Base-by-base conservation (phyloP, 148 eudicot genomes). In the Fallopia convolvulus region DNA sequence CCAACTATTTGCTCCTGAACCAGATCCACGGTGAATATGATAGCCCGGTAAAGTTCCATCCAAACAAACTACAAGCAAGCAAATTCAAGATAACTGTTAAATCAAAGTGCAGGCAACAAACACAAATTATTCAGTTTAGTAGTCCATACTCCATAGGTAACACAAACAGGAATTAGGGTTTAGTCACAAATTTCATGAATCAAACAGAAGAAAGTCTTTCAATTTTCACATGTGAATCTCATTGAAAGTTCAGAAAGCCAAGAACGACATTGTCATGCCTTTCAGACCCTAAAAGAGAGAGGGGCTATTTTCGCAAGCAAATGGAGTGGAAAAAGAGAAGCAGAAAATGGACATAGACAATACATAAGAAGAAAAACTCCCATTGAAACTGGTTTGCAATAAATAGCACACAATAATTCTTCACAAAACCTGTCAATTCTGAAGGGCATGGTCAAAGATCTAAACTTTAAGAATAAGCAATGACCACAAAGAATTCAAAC, bases 11-110 rank as follows among this genome's bases (percentile, higher is more conserved):
- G 86, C 94, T 49, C 99, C 99, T 50, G 92, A 85, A 32, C 97
- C 99, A 76, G 49, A 90, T 78, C 99, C 99, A n/a, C 89, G 89
- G 83, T 95, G 90, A 49, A 89, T 71, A 87, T 95, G 99, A 80
- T 95, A 95, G 60, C 86, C 99, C 1, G 99, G 99, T 84, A 84
- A 84, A 40, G 99, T 87, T 83, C 99, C 99, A 82, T 95, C 99
- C 89, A 95, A 88, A 80, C 99, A 95, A 3, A 95, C 99, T 95
- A 83, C 46, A 68, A 36, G 21, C 46, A 68, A 11, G 8, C 9
- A 66, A 68, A 17, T 14, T 1, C 15, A 9, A 26, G 36, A 23
- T 0, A 26, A 23, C 0, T 10, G 65, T 20, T 58, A 58, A 58
- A 18, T 9, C 65, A 0, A 58, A 5, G 26, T n/a, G 65, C 63